Evolutionary conservation across 345 rosid species (phyloP).

Genomic region (Jatropha curcas): DNA sequence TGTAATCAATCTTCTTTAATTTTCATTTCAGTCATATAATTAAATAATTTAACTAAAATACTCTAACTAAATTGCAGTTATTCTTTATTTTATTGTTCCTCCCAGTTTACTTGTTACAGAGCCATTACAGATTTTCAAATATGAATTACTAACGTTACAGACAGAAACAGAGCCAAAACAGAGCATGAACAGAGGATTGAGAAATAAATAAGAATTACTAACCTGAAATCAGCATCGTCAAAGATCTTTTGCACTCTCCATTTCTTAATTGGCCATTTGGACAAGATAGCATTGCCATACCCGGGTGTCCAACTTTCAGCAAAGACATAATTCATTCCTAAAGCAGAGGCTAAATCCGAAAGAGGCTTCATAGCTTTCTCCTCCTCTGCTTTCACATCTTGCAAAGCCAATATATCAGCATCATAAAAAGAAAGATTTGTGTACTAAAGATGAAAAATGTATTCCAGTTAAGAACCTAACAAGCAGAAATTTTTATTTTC

Average conservation of each 20-base stretch:
- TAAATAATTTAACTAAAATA: neutral
- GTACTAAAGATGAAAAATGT: too few species aligned
- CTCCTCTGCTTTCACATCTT: constrained; percentile 96
- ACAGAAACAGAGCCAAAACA: neutral
- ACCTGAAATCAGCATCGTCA: constrained; percentile 93
- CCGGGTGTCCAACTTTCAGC: constrained; percentile 99
- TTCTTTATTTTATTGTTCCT: neutral
- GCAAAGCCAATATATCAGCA: constrained; percentile 85
- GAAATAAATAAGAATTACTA: neutral
- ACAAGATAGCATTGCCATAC: constrained; percentile 89
- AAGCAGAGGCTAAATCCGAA: constrained; percentile 82
- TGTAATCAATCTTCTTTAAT: too few species aligned
- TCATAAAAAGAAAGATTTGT: too few species aligned
- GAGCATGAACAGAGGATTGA: neutral
- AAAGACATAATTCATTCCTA: constrained; percentile 84
- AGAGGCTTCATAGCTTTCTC: constrained; percentile 88
- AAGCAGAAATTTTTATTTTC: too few species aligned
- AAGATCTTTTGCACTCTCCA: constrained; percentile 75
- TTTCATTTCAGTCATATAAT: too few species aligned
- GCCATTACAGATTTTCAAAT: too few species aligned
- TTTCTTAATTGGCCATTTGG: constrained; percentile 81
- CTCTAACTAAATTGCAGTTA: constrained; percentile 12
- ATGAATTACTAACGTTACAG: neutral
- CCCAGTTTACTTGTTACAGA: too few species aligned
- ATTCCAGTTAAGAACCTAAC: too few species aligned